Evolutionary conservation across 1,284 basidiomycete genomes (phyloP).

Genomic region (Fomes fomentarius): DNA sequence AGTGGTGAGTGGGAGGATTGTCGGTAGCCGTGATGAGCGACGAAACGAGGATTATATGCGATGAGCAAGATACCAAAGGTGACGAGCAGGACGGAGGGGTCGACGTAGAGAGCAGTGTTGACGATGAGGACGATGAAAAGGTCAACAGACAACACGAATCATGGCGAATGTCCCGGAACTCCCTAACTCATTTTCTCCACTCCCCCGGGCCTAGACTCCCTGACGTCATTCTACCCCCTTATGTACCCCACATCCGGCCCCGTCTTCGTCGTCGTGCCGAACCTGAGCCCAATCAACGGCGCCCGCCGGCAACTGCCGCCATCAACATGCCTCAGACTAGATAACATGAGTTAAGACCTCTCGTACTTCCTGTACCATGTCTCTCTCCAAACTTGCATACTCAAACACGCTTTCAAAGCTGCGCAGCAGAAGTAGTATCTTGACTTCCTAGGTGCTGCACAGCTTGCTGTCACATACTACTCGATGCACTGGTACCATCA

Average conservation of each 20-base stretch:
- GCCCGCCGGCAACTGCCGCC: too few relatives aligned
- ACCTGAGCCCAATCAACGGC: constrained; percentile 13
- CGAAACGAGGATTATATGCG: constrained; percentile 2
- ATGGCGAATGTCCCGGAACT: constrained; percentile 17
- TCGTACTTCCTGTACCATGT: too few relatives aligned
- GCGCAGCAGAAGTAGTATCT: too few relatives aligned
- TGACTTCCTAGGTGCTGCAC: too few relatives aligned
- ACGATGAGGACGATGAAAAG: constrained; percentile 19
- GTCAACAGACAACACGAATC: constrained; percentile 21
- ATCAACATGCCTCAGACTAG: constrained; percentile 2
- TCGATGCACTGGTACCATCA: too few relatives aligned
- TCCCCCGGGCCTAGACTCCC: constrained; percentile 17
- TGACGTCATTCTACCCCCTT: constrained; percentile 21
- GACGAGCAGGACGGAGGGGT: too few relatives aligned
- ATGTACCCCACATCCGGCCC: background rate
- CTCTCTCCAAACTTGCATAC: too few relatives aligned
- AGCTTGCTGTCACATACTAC: too few relatives aligned
- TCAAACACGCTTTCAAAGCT: too few relatives aligned
- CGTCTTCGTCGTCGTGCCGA: constrained; percentile 5
- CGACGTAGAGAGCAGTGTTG: constrained; percentile 2
- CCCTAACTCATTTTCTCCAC: constrained; percentile 10
- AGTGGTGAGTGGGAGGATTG: background rate
- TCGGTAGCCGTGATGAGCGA: constrained; percentile 18
- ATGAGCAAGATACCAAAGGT: background rate
- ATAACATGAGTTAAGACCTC: too few relatives aligned